phyloP scores from a whole-genome alignment of 2,329 filamentous ascomycete genomes.

The Cytospora piceae region DNA sequence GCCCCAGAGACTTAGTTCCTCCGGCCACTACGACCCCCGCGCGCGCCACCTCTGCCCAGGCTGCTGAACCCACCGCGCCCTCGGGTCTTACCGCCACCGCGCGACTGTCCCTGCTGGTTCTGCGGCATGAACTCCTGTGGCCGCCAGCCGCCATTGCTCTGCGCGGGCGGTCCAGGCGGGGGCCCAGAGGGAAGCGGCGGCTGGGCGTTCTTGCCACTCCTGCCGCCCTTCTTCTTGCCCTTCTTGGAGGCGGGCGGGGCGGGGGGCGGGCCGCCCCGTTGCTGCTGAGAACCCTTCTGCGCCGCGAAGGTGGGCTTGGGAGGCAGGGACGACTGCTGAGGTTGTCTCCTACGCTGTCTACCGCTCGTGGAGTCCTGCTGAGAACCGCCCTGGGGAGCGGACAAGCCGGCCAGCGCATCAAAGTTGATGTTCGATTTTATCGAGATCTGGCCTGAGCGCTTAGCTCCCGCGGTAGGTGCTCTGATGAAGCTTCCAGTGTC shows the following conservation, averaged over 20 bases:
- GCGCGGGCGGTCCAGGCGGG: neutral
- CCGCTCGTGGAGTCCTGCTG: conserved; percentile 13
- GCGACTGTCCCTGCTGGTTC: conserved; percentile 8
- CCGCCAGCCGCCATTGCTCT: conserved; percentile 5
- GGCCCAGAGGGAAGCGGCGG: conserved; percentile 18
- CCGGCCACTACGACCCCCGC: conserved; percentile 14
- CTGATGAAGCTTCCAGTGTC: conserved; percentile 43
- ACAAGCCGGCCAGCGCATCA: conserved; percentile 8
- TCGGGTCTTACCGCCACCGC: conserved; percentile 10
- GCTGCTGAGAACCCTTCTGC: neutral
- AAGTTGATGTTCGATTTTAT: conserved; percentile 31
- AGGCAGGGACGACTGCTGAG: conserved; percentile 19
- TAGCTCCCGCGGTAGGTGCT: conserved; percentile 5
- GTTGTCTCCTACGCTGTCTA: conserved; percentile 15
- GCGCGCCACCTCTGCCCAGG: conserved; percentile 19
- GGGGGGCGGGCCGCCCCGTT: neutral
- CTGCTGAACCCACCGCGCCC: conserved; percentile 28
- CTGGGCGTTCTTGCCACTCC: conserved; percentile 14
- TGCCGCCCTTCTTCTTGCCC: conserved; percentile 19
- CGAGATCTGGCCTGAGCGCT: conserved; percentile 25
- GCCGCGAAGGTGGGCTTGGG: conserved; percentile 19
- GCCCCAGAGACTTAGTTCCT: neutral
- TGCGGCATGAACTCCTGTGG: conserved; percentile 13
- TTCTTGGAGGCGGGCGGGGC: conserved; percentile 19
- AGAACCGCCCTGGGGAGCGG: conserved; percentile 9